phyloP scores from a whole-genome alignment of 768 basidiomycete species.

The Arthromyces matolae region DNA sequence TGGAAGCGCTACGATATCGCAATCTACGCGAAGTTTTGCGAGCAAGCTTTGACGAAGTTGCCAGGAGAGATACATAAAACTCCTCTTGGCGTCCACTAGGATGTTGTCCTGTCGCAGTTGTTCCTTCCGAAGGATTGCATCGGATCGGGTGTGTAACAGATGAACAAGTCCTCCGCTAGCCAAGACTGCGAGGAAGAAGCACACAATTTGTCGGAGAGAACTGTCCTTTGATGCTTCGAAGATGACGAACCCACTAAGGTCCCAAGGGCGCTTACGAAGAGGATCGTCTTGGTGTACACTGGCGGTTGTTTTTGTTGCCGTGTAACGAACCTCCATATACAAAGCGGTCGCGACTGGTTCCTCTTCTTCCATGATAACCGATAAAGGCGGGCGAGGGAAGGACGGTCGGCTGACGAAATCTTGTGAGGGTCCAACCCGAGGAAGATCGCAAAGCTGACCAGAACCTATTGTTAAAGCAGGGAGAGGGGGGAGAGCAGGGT shows the following conservation, averaged over 20 bases:
- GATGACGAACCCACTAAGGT: slow-evolving; percentile 1
- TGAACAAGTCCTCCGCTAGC: slow-evolving; percentile 3
- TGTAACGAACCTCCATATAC: too few species aligned
- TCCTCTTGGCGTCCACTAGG: not conserved
- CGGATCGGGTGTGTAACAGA: too few species aligned
- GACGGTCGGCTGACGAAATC: not conserved
- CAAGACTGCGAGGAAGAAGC: not conserved
- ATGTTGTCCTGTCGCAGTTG: slow-evolving; percentile 2
- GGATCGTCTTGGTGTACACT: not conserved
- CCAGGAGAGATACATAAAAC: not conserved
- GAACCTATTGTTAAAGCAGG: not conserved
- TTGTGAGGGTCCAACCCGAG: not conserved
- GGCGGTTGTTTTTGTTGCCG: too few species aligned
- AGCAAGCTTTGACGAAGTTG: not conserved
- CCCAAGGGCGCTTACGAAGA: not conserved
- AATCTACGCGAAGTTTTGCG: not conserved
- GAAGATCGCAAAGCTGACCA: not conserved
- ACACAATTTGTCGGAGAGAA: not conserved
- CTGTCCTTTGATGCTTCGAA: not conserved
- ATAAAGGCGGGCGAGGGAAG: slow-evolving; percentile 1
- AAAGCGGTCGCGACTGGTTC: not conserved
- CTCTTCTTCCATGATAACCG: not conserved
- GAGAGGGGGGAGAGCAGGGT: slow-evolving; percentile 1
- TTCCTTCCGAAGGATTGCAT: not conserved
- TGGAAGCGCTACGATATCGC: too few species aligned